These are phyloP conservation scores for Urostyla sp. DNA, from an alignment of 73 alveolate species.

Conservation along the genomic window DNA sequence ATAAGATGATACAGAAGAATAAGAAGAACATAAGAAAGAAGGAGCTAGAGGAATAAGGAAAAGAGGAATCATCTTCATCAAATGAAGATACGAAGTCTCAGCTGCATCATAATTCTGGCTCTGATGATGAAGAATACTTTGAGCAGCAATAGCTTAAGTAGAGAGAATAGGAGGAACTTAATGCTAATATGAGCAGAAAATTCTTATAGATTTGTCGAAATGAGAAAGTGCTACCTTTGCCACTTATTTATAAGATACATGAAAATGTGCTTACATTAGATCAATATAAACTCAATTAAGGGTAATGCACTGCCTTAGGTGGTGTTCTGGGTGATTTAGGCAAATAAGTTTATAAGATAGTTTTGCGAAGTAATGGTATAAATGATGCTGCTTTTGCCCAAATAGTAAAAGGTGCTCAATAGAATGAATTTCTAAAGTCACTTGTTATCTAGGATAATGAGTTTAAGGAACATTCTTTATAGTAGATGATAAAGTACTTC, in stretches of 20 bases:
- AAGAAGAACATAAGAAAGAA: neutral
- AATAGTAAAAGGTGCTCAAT: conserved; percentile 30
- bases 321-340: conserved; percentile 56
- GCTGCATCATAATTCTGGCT: neutral
- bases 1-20: neutral
- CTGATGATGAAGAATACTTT: conserved; percentile 16
- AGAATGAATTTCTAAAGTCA: conserved; percentile 11
- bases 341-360: conserved; percentile 23
- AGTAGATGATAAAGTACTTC: conserved; percentile 20
- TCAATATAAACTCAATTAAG: conserved; percentile 63
- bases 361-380: conserved; percentile 59
- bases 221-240: conserved; percentile 68
- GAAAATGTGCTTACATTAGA: conserved; percentile 55
- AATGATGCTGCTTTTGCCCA: conserved; percentile 27
- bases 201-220: conserved; percentile 55
- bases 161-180: neutral
- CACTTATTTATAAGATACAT: conserved; percentile 58
- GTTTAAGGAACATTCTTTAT: conserved; percentile 27
- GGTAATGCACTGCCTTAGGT: conserved; percentile 66
- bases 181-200: conserved; percentile 45
- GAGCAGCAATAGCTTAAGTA: conserved; percentile 8
- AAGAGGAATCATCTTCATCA: neutral
- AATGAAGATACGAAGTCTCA: neutral
- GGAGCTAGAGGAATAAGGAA: neutral
- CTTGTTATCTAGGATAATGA: conserved; percentile 37